These are phyloP conservation scores for Prosopis cineraria DNA, from an alignment of 306 rosid species.

Conservation along the genomic window DNA sequence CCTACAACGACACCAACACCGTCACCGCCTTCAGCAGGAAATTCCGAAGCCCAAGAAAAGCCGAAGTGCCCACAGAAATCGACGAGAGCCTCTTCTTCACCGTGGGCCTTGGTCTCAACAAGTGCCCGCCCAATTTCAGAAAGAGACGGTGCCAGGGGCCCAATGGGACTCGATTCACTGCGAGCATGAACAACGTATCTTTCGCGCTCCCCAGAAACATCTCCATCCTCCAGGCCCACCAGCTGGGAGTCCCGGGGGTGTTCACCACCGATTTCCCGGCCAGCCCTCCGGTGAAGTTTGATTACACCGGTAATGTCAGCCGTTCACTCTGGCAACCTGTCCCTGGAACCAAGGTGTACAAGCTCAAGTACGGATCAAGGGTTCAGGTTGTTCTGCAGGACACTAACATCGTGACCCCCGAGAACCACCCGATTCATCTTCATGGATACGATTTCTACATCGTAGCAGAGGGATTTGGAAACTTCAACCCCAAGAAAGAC, in stretches of 20 bases:
- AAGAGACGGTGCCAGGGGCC: constrained; percentile 76
- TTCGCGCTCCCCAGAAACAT: constrained; percentile 65
- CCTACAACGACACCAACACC: constrained; percentile 81
- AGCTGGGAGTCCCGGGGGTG: constrained; percentile 64
- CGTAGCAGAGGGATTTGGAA: constrained; percentile 87
- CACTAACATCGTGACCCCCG: constrained; percentile 75
- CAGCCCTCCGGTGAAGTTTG: constrained; percentile 67
- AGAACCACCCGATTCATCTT: constrained; percentile 88
- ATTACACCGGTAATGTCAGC: constrained; percentile 87
- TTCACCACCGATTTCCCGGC: constrained; percentile 77
- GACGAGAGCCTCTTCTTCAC: constrained; percentile 82
- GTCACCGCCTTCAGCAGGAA: constrained; percentile 67
- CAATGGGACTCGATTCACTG: constrained; percentile 79
- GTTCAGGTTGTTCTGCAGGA: constrained; percentile 88
- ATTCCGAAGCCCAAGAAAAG: constrained; percentile 59
- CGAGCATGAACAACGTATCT: constrained; percentile 91
- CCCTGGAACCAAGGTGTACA: constrained; percentile 64
- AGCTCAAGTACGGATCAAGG: constrained; percentile 67
- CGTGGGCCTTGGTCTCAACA: constrained; percentile 75
- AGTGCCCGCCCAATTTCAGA: constrained; percentile 59
- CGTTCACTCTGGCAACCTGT: constrained; percentile 76
- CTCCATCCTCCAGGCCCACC: constrained; percentile 77
- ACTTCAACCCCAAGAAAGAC: constrained; percentile 68
- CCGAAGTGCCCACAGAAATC: constrained; percentile 60
- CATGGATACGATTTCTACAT: constrained; percentile 92